Base-by-base conservation (phyloP, 805 yeast genomes). In the Dipodascopsis uninucleata region DNA sequence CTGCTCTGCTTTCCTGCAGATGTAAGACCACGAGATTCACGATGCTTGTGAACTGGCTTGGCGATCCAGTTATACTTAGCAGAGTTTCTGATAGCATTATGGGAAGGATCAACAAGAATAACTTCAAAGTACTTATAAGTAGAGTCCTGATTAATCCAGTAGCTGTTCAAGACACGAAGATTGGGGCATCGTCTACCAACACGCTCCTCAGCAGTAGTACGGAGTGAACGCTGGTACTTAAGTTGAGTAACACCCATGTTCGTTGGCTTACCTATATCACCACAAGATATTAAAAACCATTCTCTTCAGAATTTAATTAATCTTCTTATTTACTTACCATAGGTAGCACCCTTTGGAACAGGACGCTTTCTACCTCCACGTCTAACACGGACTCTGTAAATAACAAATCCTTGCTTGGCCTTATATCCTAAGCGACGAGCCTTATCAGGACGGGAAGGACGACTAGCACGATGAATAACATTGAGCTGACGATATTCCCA, bases 341-440 rank as follows among this genome's bases (percentile, higher is more conserved):
- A 90, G 72, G 97, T 93, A 70, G 97, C 97, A 86, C 98, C 98
- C 93, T 93, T 93, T 79, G 94, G 88, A 68, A 84, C 97, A 67
- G 97, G 97, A 79, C 96, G 87, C 96, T 93, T 93, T 85, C 98
- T 89, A 81, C 90, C 90, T 81, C 98, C 98, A 78, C 98, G 86
- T 79, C 97, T 87, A 68, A 93, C 97, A 78, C 98, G 87, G 75
- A 90, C 77, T 76, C 98, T 84, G 96, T 77, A 93, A 82, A 93
- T 80, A 62, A 85, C 96, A 73, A 86, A 93, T 66, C 98, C 98
- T 81, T 93, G 98, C 84, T 93, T 93, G 77, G 98, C 97, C 85
- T 93, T 93, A 96, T 93, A 93, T 65, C 98, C 98, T 70, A 93
- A 84, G 77, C 95, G 87, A 83, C 98, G 90, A 69, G 98, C 98